phyloP scores from a whole-genome alignment of 225 moss, liverwort and hornwort species.

The Pleurozium schreberi region DNA sequence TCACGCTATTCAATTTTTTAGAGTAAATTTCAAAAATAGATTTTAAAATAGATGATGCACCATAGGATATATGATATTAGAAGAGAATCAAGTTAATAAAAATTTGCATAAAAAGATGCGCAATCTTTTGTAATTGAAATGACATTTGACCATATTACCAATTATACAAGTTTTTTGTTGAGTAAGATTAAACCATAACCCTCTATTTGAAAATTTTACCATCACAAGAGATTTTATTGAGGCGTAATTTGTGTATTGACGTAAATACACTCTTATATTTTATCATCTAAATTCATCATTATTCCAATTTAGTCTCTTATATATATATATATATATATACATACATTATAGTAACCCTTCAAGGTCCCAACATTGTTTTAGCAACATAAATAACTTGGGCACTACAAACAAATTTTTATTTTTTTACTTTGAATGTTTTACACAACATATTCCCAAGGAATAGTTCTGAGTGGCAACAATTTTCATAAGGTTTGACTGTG shows the following conservation, averaged over 20 bases:
- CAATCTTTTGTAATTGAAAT: not conserved
- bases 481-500: no score
- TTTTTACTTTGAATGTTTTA: no score
- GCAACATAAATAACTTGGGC: no score
- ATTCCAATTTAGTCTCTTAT: not conserved
- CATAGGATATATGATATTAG: not conserved
- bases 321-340: no score
- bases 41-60: not conserved
- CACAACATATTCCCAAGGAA: no score
- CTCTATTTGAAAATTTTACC: not conserved
- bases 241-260: not conserved
- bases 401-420: no score
- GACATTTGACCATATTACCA: not conserved
- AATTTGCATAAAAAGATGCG: not conserved
- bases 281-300: not conserved
- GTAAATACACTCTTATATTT: not conserved
- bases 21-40: not conserved
- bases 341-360: not conserved
- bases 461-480: no score
- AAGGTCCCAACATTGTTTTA: no score
- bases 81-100: not conserved
- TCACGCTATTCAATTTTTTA: not conserved
- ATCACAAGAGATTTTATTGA: not conserved
- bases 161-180: not conserved
- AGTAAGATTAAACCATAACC: not conserved